Evolutionary conservation across 805 yeast species (phyloP).

Genomic region (Candida saitoana): DNA sequence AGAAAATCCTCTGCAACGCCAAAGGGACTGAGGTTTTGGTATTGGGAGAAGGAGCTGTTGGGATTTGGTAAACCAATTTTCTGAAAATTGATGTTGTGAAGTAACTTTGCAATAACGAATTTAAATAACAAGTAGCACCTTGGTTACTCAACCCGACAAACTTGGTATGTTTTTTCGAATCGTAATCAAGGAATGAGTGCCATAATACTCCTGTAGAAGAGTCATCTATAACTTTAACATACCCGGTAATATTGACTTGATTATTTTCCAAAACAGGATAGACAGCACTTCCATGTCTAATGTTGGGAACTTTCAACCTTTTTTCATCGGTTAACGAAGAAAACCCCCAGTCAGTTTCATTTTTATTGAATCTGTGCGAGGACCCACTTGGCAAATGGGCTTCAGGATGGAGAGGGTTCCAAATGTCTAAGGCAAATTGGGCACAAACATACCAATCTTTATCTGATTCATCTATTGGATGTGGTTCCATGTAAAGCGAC

Average conservation of each 20-base stretch:
- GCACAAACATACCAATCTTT: constrained; percentile 85
- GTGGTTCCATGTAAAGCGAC: constrained; percentile 80
- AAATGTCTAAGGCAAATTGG: constrained; percentile 78
- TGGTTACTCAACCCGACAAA: constrained; percentile 91
- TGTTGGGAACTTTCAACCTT: constrained; percentile 25
- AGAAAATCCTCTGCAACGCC: constrained; percentile 85
- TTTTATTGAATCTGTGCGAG: constrained; percentile 69
- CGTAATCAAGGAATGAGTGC: constrained; percentile 81
- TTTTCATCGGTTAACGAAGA: constrained; percentile 64
- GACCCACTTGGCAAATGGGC: constrained; percentile 61
- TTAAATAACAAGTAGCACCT: constrained; percentile 97
- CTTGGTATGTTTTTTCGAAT: constrained; percentile 84
- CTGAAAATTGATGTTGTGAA: constrained; percentile 81
- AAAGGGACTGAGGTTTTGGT: constrained; percentile 57
- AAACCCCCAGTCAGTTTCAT: constrained; percentile 96
- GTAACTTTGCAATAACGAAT: constrained; percentile 86
- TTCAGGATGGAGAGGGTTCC: constrained; percentile 72
- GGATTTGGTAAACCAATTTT: constrained; percentile 82
- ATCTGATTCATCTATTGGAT: constrained; percentile 37
- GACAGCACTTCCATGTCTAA: constrained; percentile 14
- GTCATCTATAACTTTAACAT: constrained; percentile 74
- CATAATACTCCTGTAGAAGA: constrained; percentile 88
- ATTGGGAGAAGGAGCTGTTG: constrained; percentile 55
- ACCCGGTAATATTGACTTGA: constrained; percentile 67
- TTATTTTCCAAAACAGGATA: constrained; percentile 48